A percentile compares a stretch with the other conserved stretches of the same genome.
phyloP scores from a whole-genome alignment of 1,139 yeast species.

The Kodamaea sp. region DNA sequence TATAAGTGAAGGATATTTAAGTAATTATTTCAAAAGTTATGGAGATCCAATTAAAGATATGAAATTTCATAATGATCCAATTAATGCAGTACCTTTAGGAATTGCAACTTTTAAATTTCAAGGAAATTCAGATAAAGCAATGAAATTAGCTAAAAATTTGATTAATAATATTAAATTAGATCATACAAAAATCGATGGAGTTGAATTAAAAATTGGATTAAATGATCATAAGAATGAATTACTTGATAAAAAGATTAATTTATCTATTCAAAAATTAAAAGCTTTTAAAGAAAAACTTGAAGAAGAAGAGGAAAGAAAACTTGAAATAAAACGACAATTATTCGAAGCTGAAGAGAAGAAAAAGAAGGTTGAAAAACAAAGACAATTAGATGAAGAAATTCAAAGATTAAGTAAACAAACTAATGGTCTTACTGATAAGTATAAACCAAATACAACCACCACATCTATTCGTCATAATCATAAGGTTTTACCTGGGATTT shows the following conservation, averaged over 20 bases:
- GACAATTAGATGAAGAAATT: conserved; percentile 7
- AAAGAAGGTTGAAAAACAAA: conserved; percentile 14
- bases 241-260: conserved; percentile 28
- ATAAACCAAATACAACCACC: conserved; percentile 34
- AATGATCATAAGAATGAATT: conserved; percentile 35
- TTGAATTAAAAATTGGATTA: conserved; percentile 32
- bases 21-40: conserved; percentile 52
- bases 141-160: conserved; percentile 37
- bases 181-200: conserved; percentile 40
- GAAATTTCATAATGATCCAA: conserved; percentile 64
- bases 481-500: conserved; percentile 31
- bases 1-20: conserved; percentile 46
- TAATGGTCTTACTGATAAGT: conserved; percentile 8
- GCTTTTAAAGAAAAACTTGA: conserved; percentile 17
- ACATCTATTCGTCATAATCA: conserved; percentile 31
- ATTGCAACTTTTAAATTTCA: conserved; percentile 62
- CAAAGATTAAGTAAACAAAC: conserved; percentile 6
- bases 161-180: conserved; percentile 26
- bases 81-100: conserved; percentile 78
- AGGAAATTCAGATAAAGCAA: conserved; percentile 56
- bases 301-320: conserved; percentile 32
- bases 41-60: conserved; percentile 57
- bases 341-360: conserved; percentile 23
- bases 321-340: conserved; percentile 16
- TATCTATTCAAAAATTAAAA: conserved; percentile 31